Evolutionary conservation across 75 land plant genomes (phyloP), one percentile per base, ranked within the genome.

Genomic region (Selaginella tamariscina): DNA sequence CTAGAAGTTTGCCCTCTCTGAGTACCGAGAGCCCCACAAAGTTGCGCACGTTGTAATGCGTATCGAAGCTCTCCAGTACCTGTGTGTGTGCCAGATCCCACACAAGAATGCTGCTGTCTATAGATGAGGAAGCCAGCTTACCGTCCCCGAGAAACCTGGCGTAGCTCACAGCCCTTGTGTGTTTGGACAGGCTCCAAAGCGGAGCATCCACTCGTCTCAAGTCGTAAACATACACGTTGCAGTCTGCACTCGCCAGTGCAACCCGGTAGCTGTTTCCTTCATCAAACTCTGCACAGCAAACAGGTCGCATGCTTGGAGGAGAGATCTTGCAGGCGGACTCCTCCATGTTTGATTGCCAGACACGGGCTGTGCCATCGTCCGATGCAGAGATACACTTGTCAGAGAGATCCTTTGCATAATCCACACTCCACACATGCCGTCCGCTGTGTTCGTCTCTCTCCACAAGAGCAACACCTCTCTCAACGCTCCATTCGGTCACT

Each of bases 371-470:
- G 33, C 93, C 86, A 68, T 88, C 93, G 32, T 86, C 84, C 24
- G 93, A 86, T n/a, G 84, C 89, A 23, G 93, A 88, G 0, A 88
- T 84, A 30, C 69, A 76, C 27, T 83, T 27, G 28, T 55, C 28
- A 31, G 72, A 39, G 11, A 68, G 22, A 21, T 22, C 33, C 54
- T 30, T 64, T 39, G 78, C 75, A 65, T 86, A 88, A 32, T 82
- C 85, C 5, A 88, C 66, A 74, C 84, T 82, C 88, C 86, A 88
- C 0, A 88, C 79, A 11, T 82, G 75, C 29, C 82, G 74, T 18
- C 93, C 89, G n/a, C 82, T 84, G 59, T 86, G 86, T 72, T 86
- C 93, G 71, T 86, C 88, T 1, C 89, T 72, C 75, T 88, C 93
- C 49, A 73, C 76, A 5, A 88, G 65, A 1, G 93, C 77, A 0